These are phyloP conservation scores for Pilaira anomala DNA, from an alignment of 192 early-diverging fungal species.

Conservation along the genomic window DNA sequence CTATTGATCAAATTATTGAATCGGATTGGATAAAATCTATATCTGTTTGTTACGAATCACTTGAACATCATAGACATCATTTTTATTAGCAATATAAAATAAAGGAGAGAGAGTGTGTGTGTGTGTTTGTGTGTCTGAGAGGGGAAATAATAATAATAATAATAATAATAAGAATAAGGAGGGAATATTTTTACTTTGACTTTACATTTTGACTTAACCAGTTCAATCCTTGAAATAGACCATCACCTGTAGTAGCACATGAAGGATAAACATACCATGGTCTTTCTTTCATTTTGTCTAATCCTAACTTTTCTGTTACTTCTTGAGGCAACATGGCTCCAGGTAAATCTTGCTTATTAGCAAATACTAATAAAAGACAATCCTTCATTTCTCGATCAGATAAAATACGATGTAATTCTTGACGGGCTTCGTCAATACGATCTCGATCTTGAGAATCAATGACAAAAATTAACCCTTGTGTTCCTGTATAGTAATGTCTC, in stretches of 20 bases:
- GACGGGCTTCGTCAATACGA: constrained; percentile 81
- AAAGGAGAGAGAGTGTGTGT: too few species aligned
- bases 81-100: neutral
- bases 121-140: too few species aligned
- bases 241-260: constrained; percentile 79
- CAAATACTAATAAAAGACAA: constrained; percentile 78
- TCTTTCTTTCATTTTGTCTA: constrained; percentile 81
- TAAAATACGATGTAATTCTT: constrained; percentile 80
- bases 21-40: constrained; percentile 78
- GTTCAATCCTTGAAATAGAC: constrained; percentile 76
- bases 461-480: constrained; percentile 84
- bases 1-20: constrained; percentile 65
- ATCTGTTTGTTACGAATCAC: constrained; percentile 41
- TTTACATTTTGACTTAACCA: constrained; percentile 75
- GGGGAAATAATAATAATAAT: too few species aligned
- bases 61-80: constrained; percentile 12
- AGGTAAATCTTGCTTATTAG: constrained; percentile 38
- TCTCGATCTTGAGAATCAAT: constrained; percentile 86
- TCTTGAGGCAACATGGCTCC: constrained; percentile 82
- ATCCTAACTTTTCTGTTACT: constrained; percentile 82
- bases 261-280: constrained; percentile 89
- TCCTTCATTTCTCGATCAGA: constrained; percentile 85
- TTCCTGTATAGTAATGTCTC: constrained; percentile 85
- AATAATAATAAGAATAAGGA: neutral
- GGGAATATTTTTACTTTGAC: constrained; percentile 33